Percentiles rank a stretch among this genome's conserved stretches.
These are phyloP conservation scores for Trichocladium antarcticum DNA, from an alignment of 495 filamentous ascomycete species.

Conservation along the genomic window DNA sequence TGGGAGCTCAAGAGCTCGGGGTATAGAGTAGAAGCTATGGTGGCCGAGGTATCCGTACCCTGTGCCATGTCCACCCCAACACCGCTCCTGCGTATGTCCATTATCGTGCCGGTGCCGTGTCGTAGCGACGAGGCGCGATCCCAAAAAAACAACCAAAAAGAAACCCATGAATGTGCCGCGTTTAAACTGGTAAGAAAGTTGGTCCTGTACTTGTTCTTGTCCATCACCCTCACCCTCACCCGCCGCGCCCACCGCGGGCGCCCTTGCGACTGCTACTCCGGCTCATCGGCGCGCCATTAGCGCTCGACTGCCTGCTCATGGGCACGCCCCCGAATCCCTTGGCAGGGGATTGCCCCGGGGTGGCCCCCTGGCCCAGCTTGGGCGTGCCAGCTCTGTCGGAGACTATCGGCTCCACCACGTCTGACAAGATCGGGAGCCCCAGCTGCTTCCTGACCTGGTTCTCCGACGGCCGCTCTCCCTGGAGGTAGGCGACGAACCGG, in stretches of 20 bases:
- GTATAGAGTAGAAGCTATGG: not conserved
- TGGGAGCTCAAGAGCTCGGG: not conserved
- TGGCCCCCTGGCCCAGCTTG: constrained; percentile 20
- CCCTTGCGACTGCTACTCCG: constrained; percentile 32
- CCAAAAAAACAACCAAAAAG: not conserved
- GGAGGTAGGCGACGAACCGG: constrained; percentile 31
- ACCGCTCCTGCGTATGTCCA: not conserved
- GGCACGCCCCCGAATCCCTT: constrained; percentile 28
- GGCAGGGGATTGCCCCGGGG: constrained; percentile 21
- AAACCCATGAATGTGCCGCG: not conserved
- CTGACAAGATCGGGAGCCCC: constrained; percentile 27
- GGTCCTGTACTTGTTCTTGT: not conserved
- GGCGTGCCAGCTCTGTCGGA: constrained; percentile 19
- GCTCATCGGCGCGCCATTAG: constrained; percentile 41
- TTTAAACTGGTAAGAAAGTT: not conserved
- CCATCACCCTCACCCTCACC: constrained; percentile 1
- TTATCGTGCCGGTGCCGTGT: not conserved
- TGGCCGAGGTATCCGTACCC: not conserved
- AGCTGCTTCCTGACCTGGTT: constrained; percentile 33
- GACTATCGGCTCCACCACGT: constrained; percentile 20
- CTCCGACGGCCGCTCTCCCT: constrained; percentile 34
- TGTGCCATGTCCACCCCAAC: not conserved
- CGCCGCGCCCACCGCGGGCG: constrained; percentile 21
- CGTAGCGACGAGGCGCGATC: not conserved
- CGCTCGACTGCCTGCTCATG: constrained; percentile 42